phyloP scores from a whole-genome alignment of 192 early-diverging fungal species.

The Backusella morwellensis region DNA sequence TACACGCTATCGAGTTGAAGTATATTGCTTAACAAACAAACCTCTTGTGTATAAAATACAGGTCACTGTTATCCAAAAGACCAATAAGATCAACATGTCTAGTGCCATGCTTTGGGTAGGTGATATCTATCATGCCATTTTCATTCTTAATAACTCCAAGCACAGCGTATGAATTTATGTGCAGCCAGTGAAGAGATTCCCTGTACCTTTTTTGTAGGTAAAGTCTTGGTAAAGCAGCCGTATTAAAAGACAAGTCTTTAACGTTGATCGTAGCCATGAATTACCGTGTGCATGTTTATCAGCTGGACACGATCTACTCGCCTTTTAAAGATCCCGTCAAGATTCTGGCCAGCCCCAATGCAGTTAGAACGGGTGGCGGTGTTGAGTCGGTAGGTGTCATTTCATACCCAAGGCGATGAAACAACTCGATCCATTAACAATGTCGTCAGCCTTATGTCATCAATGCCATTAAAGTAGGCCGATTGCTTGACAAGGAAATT shows the following conservation, averaged over 20 bases:
- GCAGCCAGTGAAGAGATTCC: conserved; percentile 38
- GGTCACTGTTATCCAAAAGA: conserved; percentile 19
- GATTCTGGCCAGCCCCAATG: conserved; percentile 23
- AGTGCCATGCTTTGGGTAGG: conserved; percentile 22
- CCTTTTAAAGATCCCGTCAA: conserved; percentile 17
- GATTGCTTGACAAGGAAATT: conserved; percentile 49
- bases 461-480: conserved; percentile 58
- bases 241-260: neutral
- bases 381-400: neutral
- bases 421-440: neutral
- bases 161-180: conserved; percentile 46
- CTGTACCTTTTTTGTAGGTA: conserved; percentile 41
- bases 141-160: neutral
- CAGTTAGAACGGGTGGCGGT: neutral
- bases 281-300: conserved; percentile 30
- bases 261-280: conserved; percentile 25
- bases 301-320: conserved; percentile 26
- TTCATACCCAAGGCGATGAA: neutral
- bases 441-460: conserved; percentile 33
- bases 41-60: neutral
- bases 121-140: neutral
- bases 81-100: conserved; percentile 9
- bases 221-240: neutral
- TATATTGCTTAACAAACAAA: neutral
- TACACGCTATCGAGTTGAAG: neutral